Evolutionary conservation across 306 rosid genomes (phyloP).

Genomic region (Datisca glomerata): DNA sequence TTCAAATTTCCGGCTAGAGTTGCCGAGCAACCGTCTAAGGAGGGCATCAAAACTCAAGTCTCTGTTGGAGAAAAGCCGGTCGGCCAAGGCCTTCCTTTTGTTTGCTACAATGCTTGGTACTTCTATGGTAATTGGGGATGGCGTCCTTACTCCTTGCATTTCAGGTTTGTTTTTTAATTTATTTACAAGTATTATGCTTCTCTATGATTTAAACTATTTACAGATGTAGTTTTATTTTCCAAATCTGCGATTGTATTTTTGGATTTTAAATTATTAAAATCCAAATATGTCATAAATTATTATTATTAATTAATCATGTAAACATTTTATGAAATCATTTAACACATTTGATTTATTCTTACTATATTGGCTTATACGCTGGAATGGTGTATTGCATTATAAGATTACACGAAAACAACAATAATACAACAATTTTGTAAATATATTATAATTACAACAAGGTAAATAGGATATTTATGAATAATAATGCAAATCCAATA

Average conservation of each 20-base stretch:
- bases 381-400: no score
- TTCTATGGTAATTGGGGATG: conserved; percentile 36
- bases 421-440: no score
- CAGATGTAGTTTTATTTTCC: not conserved
- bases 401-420: no score
- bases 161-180: not conserved
- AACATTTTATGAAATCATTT: no score
- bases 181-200: not conserved
- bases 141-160: conserved; percentile 24
- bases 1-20: conserved; percentile 19
- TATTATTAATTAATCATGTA: not conserved
- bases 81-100: conserved; percentile 10
- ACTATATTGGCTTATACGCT: no score
- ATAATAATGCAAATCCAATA: no score
- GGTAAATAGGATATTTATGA: no score
- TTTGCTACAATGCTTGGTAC: conserved; percentile 25
- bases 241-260: no score
- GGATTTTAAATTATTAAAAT: no score
- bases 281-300: no score
- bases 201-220: not conserved
- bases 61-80: conserved; percentile 11
- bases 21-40: conserved; percentile 7
- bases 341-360: no score
- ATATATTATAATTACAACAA: no score
- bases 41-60: conserved; percentile 14